Evolutionary conservation across 2,329 filamentous ascomycete species (phyloP).

Genomic region (Gliomastix tumulicola): DNA sequence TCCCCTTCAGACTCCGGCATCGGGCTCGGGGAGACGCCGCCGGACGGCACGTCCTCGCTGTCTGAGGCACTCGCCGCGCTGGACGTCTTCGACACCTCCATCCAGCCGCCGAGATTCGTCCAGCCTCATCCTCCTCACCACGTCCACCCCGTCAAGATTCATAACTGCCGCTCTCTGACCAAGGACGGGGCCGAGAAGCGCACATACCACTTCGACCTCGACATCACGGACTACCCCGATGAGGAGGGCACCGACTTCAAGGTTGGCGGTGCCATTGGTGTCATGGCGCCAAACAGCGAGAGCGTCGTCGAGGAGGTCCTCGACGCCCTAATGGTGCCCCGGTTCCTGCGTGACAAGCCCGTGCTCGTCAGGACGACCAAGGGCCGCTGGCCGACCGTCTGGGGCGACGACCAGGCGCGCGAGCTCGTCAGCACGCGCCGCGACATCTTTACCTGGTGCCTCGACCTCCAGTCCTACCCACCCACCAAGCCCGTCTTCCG

Average conservation of each 20-base stretch:
- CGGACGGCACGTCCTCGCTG: conserved; percentile 10
- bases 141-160: conserved; percentile 84
- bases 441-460: conserved; percentile 92
- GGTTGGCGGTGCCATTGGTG: conserved; percentile 90
- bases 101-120: conserved; percentile 81
- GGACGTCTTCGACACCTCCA: conserved; percentile 44
- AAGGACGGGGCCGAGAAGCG: conserved; percentile 87
- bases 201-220: conserved; percentile 95
- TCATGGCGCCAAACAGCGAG: conserved; percentile 80
- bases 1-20: conserved; percentile 44
- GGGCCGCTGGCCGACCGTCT: conserved; percentile 94
- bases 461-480: conserved; percentile 86
- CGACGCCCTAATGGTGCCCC: conserved; percentile 73
- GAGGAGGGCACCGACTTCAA: conserved; percentile 87
- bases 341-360: conserved; percentile 76
- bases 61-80: conserved; percentile 18
- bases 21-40: conserved; percentile 23
- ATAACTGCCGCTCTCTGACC: conserved; percentile 80
- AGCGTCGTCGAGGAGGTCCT: conserved; percentile 76
- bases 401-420: conserved; percentile 82
- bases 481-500: conserved; percentile 85
- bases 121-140: conserved; percentile 92
- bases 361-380: conserved; percentile 70
- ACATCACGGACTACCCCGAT: conserved; percentile 88
- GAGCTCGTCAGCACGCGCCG: conserved; percentile 85